Evolutionary conservation across 768 basidiomycete species (phyloP), one percentile per base, ranked within the genome.

Genomic region (Pleurotus cornucopiae): DNA sequence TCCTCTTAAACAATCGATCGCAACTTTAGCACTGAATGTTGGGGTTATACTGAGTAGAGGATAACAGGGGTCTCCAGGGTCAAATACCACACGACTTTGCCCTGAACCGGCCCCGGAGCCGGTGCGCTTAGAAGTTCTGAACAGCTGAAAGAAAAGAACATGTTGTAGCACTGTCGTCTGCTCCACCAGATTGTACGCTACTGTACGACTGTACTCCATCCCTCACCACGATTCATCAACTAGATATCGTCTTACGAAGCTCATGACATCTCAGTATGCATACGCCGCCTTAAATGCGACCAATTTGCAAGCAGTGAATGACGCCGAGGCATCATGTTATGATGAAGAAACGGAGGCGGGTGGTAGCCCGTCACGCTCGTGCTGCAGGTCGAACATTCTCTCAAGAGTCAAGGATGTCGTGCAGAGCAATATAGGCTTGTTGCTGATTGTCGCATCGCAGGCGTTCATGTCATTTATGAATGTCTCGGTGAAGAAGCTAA

Each of bases 401-500:
- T 41, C 37, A 9, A 53, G 39, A 25, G 2, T 40, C 9, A 53
- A 53, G 51, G 39, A 18, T 20, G 18, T 64, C n/a, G 38, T 66
- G 21, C 41, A 60, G 38, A 61, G 54, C 34, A 88, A 90, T 67
- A 66, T 71, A 3, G 88, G 88, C 6, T 68, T 91, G 51, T 66
- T 86, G 34, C 73, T 88, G 14, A 77, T 90, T 14, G 76, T 76
- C 4, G 69, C 70, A 2, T 66, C 85, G 7, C 83, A 88, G 63
- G 70, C 83, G 12, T 84, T 85, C 67, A 78, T 85, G 39, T 75
- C 84, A 5, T 65, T 78, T 25, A 85, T 86, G 76, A 83, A 83
- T 49, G 71, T 84, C 2, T 70, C 78, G 4, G 87, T 89, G 44
- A 89, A 89, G 69, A 74, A 73, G 58, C 68, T 90, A 57, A 80